Percentiles rank a stretch among this genome's conserved stretches.
Evolutionary conservation across 2,329 filamentous ascomycete genomes (phyloP).

Genomic region (Neoarthrinium moseri): DNA sequence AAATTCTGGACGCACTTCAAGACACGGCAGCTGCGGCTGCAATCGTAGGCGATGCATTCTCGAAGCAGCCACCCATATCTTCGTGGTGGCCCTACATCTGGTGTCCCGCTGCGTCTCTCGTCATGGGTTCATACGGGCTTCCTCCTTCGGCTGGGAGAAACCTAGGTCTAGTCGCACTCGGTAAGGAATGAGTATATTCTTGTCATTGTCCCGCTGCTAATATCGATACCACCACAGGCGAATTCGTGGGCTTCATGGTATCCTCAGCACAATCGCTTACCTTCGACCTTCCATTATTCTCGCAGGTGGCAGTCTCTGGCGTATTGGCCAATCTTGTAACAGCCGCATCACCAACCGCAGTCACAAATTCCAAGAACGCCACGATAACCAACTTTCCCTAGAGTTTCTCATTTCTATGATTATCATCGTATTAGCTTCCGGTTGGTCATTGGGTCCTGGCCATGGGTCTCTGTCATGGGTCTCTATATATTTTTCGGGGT

Average conservation of each 20-base stretch:
- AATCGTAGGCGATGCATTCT: slow-evolving; percentile 16
- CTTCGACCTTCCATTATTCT: slow-evolving; percentile 4
- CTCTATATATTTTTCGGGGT: neutral
- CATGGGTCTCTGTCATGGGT: too few relatives aligned
- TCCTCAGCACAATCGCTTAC: slow-evolving; percentile 18
- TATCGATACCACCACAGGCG: slow-evolving; percentile 17
- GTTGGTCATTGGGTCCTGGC: too few relatives aligned
- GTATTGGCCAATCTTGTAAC: neutral
- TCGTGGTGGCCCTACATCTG: slow-evolving; percentile 31
- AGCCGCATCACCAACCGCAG: neutral
- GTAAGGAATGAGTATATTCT: slow-evolving; percentile 16
- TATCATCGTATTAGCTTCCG: too few relatives aligned
- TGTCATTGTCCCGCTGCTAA: neutral
- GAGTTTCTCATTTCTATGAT: neutral
- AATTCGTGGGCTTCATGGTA: slow-evolving; percentile 21
- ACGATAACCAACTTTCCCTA: neutral
- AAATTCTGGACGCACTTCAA: slow-evolving; percentile 23
- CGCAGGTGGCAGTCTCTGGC: neutral
- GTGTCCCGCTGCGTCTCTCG: slow-evolving; percentile 27
- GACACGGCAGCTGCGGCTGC: slow-evolving; percentile 22
- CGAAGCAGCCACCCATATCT: slow-evolving; percentile 10
- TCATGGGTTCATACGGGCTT: slow-evolving; percentile 31
- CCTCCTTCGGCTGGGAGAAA: slow-evolving; percentile 28
- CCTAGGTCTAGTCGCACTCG: slow-evolving; percentile 23
- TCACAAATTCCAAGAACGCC: neutral